A percentile compares a stretch with the other conserved stretches of the same genome.
phyloP scores from a whole-genome alignment of 352 stramenopile species.

The Pythium angustatum region DNA sequence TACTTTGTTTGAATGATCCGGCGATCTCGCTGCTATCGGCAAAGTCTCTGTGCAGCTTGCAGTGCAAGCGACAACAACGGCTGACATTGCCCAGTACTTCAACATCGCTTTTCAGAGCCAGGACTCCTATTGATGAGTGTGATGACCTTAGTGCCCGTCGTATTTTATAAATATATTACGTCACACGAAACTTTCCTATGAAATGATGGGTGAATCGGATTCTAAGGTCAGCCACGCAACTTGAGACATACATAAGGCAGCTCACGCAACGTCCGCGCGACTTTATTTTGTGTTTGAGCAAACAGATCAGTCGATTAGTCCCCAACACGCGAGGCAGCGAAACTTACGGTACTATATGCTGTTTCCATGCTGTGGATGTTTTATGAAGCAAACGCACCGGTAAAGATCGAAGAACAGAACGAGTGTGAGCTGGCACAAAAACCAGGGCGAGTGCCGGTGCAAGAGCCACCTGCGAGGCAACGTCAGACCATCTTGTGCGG shows the following conservation, averaged over 20 bases:
- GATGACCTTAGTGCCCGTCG: no score
- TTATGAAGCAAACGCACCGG: conserved; percentile 4
- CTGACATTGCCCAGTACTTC: conserved; percentile 4
- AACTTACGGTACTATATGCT: background rate
- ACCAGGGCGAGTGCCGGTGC: background rate
- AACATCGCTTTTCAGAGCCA: conserved; percentile 7
- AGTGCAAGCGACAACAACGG: background rate
- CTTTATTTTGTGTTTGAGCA: background rate
- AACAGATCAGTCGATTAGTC: background rate
- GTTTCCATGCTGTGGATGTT: background rate
- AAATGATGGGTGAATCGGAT: conserved; percentile 13
- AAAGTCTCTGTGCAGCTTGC: no score
- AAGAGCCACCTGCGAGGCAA: no score
- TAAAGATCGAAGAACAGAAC: conserved; percentile 14
- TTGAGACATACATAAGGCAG: background rate
- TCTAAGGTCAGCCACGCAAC: background rate
- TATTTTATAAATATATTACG: background rate
- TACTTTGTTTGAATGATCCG: no score
- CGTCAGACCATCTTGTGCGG: no score
- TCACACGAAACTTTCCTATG: background rate
- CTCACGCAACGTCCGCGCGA: no score
- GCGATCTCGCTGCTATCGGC: no score
- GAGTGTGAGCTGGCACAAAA: background rate
- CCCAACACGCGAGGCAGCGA: background rate
- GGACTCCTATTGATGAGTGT: background rate